Base-by-base conservation (phyloP, 2,329 filamentous ascomycete genomes). In the Chalaropsis ovoidea region DNA sequence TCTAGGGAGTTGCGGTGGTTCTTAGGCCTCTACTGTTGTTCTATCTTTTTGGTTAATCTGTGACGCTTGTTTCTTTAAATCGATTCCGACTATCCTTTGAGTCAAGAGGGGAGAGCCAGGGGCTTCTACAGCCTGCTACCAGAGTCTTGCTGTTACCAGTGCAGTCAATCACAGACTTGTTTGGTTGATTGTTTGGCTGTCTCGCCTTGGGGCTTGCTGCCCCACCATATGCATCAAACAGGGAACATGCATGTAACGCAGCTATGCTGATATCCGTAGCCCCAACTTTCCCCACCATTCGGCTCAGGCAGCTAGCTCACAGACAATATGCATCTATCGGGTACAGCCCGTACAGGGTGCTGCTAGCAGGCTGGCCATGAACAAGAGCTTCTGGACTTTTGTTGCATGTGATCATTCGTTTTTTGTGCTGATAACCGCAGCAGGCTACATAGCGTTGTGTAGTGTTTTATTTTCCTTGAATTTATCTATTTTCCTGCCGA, bases 321-420 rank as follows among this genome's bases (percentile, higher is more conserved):
- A 35, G 52, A 35, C 22, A 56, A 56, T 56, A 56, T 56, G 52
- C 52, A 56, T 56, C 7, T 56, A 56, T 56, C 52, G 13, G 52
- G 52, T 31, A 31, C 52, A 56, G 24, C 27, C 31, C 31, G 31
- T 31, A 31, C 31, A 31, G 47, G 2, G 47, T 22, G 17, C 47
- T 49, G 47, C 47, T 22, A 22, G 17, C 47, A 35, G 52, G 52
- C 52, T 56, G 52, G 52, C 8, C 52, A 56, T 35, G 24, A 31
- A 15, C 24, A n/a, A 35, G 52, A 56, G 52, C 52, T 56, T 56
- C 52, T 56, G 3, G 27, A 13, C 4, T 56, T 15, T 22, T 56
- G 17, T 56, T 35, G 52, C 52, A 56, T 56, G 52, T 56, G 52
- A 56, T 56, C 52, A 56, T 17, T 56, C 52, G 27, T 17, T 56